Evolutionary conservation across 805 yeast species (phyloP), one percentile per base, ranked within the genome.

Genomic region (Diddensiella caesifluorescens): DNA sequence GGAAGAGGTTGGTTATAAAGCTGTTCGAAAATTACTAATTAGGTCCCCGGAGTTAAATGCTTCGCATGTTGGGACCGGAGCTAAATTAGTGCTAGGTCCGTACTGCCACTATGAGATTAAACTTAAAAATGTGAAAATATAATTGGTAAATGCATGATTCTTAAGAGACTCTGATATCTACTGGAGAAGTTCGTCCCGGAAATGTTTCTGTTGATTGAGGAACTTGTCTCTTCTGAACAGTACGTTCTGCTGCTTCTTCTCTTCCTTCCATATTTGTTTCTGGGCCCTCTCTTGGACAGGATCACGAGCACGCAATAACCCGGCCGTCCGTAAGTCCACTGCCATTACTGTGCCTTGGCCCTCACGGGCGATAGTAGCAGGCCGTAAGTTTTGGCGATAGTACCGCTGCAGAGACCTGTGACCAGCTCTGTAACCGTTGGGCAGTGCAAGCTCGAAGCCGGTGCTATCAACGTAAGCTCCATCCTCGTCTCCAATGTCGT

Each of bases 151-250:
- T n/a, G n/a, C n/a, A n/a, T n/a, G n/a, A n/a, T n/a, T n/a, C 27
- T 12, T 9, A 25, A 12, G 10, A 25, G 27, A 25, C 12, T 35
- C 5, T n/a, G 5, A 15, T 10, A 23, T 16, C 51, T 50, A 65
- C 53, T 65, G 70, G 49, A 86, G 67, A 52, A 84, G 63, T 56
- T 77, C 80, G 59, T 87, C 95, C 59, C 95, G 74, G 69, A 64
- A 86, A 59, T 92, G 95, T 22, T 78, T 76, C 71, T 90, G 95
- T 71, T 78, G 74, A 64, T 90, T 92, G 60, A 79, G 68, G 59
- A 77, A 77, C 61, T 77, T 83, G 42, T 85, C 83, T 48, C 79
- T 67, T 27, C 62, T 57, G 40, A 52, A 62, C 54, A 47, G 60
- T 62, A 47, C 64, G 63, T 48, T 64, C 65, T 56, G 67, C 67